Conservation (phyloP, 495 filamentous ascomycete species). For the Elasticomyces elasticus region DNA sequence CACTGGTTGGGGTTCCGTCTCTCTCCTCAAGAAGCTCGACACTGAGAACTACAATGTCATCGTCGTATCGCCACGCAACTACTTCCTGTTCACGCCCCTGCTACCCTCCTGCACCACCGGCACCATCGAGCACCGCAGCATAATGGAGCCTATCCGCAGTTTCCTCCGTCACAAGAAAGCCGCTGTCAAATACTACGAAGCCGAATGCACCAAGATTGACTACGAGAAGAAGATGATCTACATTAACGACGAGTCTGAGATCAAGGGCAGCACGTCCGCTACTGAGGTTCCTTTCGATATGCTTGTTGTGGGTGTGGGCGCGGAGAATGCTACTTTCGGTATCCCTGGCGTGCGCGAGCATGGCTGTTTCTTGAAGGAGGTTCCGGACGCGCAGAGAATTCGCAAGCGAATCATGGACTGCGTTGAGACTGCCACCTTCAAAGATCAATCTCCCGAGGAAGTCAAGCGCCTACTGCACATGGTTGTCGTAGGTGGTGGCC, state of each 20-base stretch:
- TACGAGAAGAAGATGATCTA: constrained; percentile 76
- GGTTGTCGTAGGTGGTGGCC: constrained; percentile 97
- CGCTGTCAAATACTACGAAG: constrained; percentile 92
- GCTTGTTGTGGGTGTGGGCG: constrained; percentile 92
- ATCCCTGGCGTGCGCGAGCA: constrained; percentile 92
- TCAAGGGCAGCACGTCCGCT: constrained; percentile 71
- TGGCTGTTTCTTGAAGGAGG: constrained; percentile 97
- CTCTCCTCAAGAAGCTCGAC: constrained; percentile 94
- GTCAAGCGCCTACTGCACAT: constrained; percentile 92
- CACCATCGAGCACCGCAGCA: constrained; percentile 94
- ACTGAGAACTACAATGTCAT: constrained; percentile 96
- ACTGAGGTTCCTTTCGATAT: constrained; percentile 96
- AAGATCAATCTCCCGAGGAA: constrained; percentile 86
- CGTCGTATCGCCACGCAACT: constrained; percentile 93
- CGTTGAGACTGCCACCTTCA: constrained; percentile 95
- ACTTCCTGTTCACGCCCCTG: constrained; percentile 98
- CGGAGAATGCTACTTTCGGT: constrained; percentile 96
- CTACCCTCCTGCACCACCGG: constrained; percentile 95
- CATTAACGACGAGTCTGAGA: constrained; percentile 85
- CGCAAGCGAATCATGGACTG: constrained; percentile 99
- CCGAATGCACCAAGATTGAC: constrained; percentile 94
- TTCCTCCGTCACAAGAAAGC: constrained; percentile 88
- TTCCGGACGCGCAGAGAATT: constrained; percentile 86
- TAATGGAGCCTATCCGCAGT: constrained; percentile 97
- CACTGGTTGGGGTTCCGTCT: constrained; percentile 93